Conservation (phyloP, 2,329 filamentous ascomycete genomes). For the Cryphonectria naterciae region DNA sequence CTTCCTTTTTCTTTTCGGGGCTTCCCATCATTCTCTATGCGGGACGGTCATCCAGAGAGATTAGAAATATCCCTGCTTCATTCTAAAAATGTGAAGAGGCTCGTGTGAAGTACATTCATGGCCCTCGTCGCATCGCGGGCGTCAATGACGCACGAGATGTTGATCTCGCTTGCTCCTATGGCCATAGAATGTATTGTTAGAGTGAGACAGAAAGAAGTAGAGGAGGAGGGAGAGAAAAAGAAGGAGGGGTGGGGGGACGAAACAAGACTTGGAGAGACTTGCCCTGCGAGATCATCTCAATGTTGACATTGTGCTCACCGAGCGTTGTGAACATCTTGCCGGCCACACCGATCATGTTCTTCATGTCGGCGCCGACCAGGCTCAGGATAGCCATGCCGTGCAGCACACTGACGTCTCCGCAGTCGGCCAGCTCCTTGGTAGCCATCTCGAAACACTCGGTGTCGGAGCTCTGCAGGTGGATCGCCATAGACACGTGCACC, state of each 20-base stretch:
- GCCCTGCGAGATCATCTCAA: conserved; percentile 99
- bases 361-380: conserved; percentile 92
- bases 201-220: neutral
- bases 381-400: conserved; percentile 94
- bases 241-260: neutral
- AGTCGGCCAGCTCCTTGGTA: conserved; percentile 73
- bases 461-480: conserved; percentile 76
- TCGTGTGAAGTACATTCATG: conserved; percentile 95
- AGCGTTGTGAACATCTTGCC: conserved; percentile 94
- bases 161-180: conserved; percentile 94
- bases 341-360: conserved; percentile 94
- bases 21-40: neutral
- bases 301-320: conserved; percentile 91
- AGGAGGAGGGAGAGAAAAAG: neutral
- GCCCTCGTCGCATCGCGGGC: conserved; percentile 88
- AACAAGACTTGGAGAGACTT: conserved; percentile 37
- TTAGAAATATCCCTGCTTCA: conserved; percentile 39
- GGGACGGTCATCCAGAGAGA: neutral
- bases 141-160: conserved; percentile 97
- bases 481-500: conserved; percentile 96
- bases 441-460: conserved; percentile 68
- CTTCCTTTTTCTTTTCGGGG: neutral
- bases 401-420: conserved; percentile 88
- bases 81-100: conserved; percentile 94
- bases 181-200: neutral